These are phyloP conservation scores for Sordariomycetes sp. DNA, from an alignment of 2,329 filamentous ascomycete species.

Conservation along the genomic window DNA sequence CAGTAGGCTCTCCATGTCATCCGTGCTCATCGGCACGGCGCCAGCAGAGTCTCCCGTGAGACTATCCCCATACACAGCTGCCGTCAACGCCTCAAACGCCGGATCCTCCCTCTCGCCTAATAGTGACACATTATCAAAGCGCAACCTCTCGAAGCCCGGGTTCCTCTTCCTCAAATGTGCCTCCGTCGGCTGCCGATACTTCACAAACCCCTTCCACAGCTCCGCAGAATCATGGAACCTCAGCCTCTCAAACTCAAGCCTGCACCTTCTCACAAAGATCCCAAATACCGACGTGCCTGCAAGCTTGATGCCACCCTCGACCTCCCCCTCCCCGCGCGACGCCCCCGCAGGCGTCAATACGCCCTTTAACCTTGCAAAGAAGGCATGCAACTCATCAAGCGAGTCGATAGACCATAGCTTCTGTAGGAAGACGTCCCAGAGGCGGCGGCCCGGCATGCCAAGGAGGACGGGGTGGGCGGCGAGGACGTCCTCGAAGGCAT, in stretches of 20 bases:
- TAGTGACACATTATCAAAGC: constrained; percentile 44
- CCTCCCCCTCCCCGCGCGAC: constrained; percentile 35
- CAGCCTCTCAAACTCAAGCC: constrained; percentile 67
- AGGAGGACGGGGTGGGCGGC: constrained; percentile 34
- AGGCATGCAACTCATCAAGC: constrained; percentile 64
- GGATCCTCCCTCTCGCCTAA: constrained; percentile 37
- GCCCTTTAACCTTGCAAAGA: constrained; percentile 48
- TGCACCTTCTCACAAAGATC: constrained; percentile 61
- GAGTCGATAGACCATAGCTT: constrained; percentile 77
- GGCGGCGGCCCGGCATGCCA: constrained; percentile 57
- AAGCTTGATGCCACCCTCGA: constrained; percentile 39
- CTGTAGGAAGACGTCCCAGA: constrained; percentile 79
- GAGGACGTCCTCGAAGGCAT: constrained; percentile 47
- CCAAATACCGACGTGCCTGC: constrained; percentile 69
- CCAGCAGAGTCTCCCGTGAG: constrained; percentile 25
- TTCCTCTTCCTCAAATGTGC: constrained; percentile 50
- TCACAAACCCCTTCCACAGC: constrained; percentile 73
- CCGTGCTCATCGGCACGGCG: constrained; percentile 48
- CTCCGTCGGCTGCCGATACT: constrained; percentile 66
- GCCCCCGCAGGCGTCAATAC: constrained; percentile 48
- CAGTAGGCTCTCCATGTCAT: constrained; percentile 68
- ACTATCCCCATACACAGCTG: constrained; percentile 38
- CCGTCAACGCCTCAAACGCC: constrained; percentile 24
- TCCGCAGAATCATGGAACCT: constrained; percentile 66
- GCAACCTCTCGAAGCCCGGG: constrained; percentile 39